These are phyloP conservation scores for Scedosporium minutisporum DNA, from an alignment of 2,329 filamentous ascomycete genomes.

Conservation along the genomic window DNA sequence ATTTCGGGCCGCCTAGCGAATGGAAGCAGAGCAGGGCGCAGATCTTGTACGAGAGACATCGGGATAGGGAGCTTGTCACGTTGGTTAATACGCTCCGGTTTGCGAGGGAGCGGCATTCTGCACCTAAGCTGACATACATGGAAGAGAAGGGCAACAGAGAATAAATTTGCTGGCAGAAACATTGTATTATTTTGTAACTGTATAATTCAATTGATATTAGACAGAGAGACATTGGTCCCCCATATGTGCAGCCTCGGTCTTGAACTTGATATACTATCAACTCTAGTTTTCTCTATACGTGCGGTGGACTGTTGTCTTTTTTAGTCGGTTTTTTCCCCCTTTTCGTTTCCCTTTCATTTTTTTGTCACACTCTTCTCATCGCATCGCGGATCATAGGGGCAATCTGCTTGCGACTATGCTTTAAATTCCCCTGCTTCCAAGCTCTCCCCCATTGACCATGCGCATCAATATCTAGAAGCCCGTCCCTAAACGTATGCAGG, in stretches of 20 bases:
- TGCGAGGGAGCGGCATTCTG: not conserved
- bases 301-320: not conserved
- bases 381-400: constrained; percentile 55
- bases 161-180: too few species aligned
- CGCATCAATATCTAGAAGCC: constrained; percentile 30
- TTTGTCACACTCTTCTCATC: constrained; percentile 19
- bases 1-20: constrained; percentile 7
- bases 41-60: constrained; percentile 1
- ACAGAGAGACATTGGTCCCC: not conserved
- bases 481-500: constrained; percentile 44
- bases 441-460: constrained; percentile 41
- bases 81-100: not conserved
- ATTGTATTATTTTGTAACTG: not conserved
- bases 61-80: constrained; percentile 4
- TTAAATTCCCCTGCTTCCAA: constrained; percentile 57
- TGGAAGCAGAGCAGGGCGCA: not conserved
- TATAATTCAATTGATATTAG: not conserved
- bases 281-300: not conserved
- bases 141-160: too few species aligned
- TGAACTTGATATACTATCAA: not conserved
- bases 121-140: too few species aligned
- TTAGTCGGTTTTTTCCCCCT: not conserved
- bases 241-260: too few species aligned
- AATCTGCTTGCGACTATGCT: constrained; percentile 58
- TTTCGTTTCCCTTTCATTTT: not conserved